Conservation (phyloP, 2,329 filamentous ascomycete genomes). For the Aulographum hederae region DNA sequence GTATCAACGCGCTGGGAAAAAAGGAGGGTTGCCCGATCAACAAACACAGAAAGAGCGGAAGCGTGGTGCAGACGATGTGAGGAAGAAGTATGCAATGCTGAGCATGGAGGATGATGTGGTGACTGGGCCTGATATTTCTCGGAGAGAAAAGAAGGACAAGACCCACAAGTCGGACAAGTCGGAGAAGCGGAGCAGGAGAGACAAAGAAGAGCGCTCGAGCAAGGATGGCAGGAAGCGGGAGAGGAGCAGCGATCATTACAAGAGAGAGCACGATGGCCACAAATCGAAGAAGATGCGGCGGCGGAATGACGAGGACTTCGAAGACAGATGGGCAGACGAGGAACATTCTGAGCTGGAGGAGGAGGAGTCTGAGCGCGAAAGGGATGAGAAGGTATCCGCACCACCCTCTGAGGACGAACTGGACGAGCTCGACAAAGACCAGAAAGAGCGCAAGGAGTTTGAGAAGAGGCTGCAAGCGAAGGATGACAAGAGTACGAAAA, state of each 20-base stretch:
- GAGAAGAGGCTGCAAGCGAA: slow-evolving; percentile 56
- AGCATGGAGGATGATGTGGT: no score
- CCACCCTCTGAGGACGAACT: slow-evolving; percentile 33
- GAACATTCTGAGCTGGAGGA: slow-evolving; percentile 46
- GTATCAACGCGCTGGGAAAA: no score
- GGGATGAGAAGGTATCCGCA: slow-evolving; percentile 14
- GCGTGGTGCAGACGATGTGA: no score
- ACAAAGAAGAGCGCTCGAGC: no score
- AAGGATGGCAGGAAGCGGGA: slow-evolving; percentile 18
- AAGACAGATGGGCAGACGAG: slow-evolving; percentile 69
- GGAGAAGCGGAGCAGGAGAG: no score
- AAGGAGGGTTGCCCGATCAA: no score
- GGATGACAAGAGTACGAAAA: slow-evolving; percentile 53
- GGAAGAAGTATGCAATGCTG: no score
- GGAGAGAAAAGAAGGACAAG: no score
- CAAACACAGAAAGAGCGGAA: no score
- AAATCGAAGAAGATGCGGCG: slow-evolving; percentile 29
- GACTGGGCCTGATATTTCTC: no score
- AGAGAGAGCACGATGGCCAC: slow-evolving; percentile 14
- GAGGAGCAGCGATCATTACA: slow-evolving; percentile 19
- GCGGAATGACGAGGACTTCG: slow-evolving; percentile 37
- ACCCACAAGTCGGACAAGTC: no score
- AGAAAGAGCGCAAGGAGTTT: slow-evolving; percentile 62
- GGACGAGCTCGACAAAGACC: slow-evolving; percentile 45
- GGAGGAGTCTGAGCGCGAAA: slow-evolving; percentile 22